Percentiles rank a stretch among this genome's conserved stretches.
Evolutionary conservation across 768 basidiomycete species (phyloP).

Genomic region (Suillus decipiens): DNA sequence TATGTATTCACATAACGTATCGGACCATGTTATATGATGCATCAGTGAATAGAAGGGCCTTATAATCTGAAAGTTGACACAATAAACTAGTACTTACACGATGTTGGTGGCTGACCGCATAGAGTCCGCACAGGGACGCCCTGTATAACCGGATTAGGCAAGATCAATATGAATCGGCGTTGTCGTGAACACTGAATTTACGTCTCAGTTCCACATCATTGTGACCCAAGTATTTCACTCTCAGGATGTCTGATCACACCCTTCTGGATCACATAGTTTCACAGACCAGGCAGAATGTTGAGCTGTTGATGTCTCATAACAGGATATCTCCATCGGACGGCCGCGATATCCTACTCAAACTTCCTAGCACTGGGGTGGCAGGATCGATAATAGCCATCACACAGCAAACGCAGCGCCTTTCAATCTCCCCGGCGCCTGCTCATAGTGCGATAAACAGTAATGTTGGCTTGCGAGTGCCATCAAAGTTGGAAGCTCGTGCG

Average conservation of each 20-base stretch:
- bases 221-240: neutral
- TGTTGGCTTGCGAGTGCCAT: slow-evolving; percentile 6
- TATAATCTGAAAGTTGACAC: neutral
- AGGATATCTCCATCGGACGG: slow-evolving; percentile 44
- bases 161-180: neutral
- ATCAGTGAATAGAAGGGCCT: neutral
- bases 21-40: neutral
- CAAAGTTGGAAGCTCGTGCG: slow-evolving; percentile 28
- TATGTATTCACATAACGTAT: neutral
- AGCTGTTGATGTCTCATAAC: slow-evolving; percentile 44
- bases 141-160: neutral
- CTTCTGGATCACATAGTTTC: slow-evolving; percentile 41
- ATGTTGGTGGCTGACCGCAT: slow-evolving; percentile 2
- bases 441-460: neutral
- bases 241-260: slow-evolving; percentile 25
- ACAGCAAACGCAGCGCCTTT: slow-evolving; percentile 23
- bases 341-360: slow-evolving; percentile 39
- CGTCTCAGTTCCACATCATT: neutral
- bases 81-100: neutral
- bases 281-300: slow-evolving; percentile 49
- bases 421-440: slow-evolving; percentile 24
- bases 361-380: slow-evolving; percentile 29
- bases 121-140: neutral
- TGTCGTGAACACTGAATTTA: no score
- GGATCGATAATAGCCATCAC: slow-evolving; percentile 23